phyloP scores from a whole-genome alignment of 73 alveolate species.

The Breviolum minutum region DNA sequence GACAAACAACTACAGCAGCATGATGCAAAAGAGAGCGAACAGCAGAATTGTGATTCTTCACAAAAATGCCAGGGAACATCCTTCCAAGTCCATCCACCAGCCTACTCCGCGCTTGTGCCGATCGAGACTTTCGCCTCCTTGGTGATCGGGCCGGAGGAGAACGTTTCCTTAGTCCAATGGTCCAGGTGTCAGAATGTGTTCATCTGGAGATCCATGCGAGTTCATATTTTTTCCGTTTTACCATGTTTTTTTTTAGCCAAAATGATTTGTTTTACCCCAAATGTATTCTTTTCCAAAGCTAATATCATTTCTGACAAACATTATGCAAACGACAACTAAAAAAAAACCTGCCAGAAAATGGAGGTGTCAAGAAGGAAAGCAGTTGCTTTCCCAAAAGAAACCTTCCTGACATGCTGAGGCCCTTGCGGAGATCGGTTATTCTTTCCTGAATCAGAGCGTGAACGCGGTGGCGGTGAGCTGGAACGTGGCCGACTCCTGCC shows the following conservation, averaged over 20 bases:
- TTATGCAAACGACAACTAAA: no score
- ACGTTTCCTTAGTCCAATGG: not conserved
- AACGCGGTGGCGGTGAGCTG: slow-evolving; percentile 60
- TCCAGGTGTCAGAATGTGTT: not conserved
- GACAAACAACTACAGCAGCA: no score
- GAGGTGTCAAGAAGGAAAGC: no score
- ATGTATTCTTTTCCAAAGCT: not conserved
- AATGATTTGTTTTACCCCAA: no score
- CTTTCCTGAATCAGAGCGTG: slow-evolving; percentile 67
- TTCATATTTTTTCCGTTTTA: not conserved
- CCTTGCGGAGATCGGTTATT: slow-evolving; percentile 41
- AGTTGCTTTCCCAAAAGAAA: not conserved
- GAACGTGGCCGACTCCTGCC: slow-evolving; percentile 84
- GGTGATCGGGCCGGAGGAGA: slow-evolving; percentile 76
- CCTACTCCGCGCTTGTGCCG: slow-evolving; percentile 53
- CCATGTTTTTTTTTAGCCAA: not conserved
- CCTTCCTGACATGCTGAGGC: not conserved
- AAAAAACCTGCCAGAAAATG: not conserved
- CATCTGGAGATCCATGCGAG: not conserved
- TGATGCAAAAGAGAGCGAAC: not conserved
- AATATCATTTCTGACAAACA: no score
- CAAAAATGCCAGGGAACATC: not conserved
- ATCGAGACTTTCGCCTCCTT: slow-evolving; percentile 59
- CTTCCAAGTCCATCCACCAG: not conserved
- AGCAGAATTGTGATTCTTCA: not conserved